phyloP scores from a whole-genome alignment of 805 yeast genomes.

The Soucietia sequanensis region DNA sequence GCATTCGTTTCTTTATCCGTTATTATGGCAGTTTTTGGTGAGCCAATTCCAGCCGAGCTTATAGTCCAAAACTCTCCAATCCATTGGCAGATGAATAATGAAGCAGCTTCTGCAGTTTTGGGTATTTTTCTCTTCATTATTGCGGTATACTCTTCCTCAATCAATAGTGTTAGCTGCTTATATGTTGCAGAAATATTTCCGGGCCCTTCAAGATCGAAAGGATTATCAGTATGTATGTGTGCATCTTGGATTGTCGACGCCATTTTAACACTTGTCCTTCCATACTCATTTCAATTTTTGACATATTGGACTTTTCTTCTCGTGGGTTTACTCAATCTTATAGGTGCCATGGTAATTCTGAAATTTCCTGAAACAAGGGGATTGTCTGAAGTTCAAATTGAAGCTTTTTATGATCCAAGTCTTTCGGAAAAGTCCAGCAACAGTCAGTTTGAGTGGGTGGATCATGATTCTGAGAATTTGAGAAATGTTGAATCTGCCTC shows the following conservation, averaged over 20 bases:
- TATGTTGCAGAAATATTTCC: constrained; percentile 53
- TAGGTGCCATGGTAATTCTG: constrained; percentile 27
- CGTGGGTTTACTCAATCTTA: constrained; percentile 32
- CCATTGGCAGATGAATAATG: background rate
- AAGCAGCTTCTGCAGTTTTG: constrained; percentile 42
- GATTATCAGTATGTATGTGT: constrained; percentile 45
- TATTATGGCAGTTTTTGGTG: constrained; percentile 36
- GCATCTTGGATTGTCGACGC: constrained; percentile 45
- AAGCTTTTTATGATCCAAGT: constrained; percentile 16
- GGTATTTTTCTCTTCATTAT: constrained; percentile 46
- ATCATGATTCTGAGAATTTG: no score
- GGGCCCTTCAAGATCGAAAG: constrained; percentile 43
- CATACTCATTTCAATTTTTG: constrained; percentile 32
- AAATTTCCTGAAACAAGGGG: constrained; percentile 47
- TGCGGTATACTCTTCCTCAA: constrained; percentile 45
- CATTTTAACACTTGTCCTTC: constrained; percentile 37
- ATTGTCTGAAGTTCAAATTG: constrained; percentile 20
- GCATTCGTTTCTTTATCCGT: constrained; percentile 34
- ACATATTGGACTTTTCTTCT: constrained; percentile 42
- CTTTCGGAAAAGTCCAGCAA: background rate
- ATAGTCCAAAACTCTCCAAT: constrained; percentile 6
- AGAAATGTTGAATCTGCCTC: no score
- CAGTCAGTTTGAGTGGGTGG: no score
- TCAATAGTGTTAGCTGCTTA: constrained; percentile 48
- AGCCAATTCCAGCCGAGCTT: constrained; percentile 22